Evolutionary conservation across 2,329 filamentous ascomycete species (phyloP), one percentile per base, ranked within the genome.

Genomic region (Bretziella fagacearum): DNA sequence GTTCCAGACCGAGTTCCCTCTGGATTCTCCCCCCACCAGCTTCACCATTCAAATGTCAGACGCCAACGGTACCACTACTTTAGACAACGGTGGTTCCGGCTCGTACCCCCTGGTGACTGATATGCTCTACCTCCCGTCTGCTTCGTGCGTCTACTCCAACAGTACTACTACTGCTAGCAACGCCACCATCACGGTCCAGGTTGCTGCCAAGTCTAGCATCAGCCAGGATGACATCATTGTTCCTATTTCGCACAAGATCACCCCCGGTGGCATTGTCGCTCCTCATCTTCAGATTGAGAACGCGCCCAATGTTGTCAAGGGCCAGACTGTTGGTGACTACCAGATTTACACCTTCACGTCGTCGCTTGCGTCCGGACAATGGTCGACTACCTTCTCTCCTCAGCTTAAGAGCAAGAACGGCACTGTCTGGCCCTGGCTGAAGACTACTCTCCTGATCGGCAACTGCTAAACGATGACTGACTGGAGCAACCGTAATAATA

Each of bases 91-190:
- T 46, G 53, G 52, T n/a, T 56, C 56, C 13, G 33, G 48, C 17
- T 56, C 58, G 0, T 62, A 59, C 47, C 56, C 56, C 6, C 44
- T 61, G 1, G 48, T 56, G 5, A 56, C 60, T 25, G 52, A 51
- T 0, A 37, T 61, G 5, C 33, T 59, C 1, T 61, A 55, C 36
- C 55, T 60, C 25, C 33, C 50, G 6, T n/a, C 49, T 0, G 50
- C 53, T 41, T 61, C 58, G 1, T 61, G 58, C 50, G 39, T 56
- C 15, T 25, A 36, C 32, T 6, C 17, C 3, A 43, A 20, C 15
- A 23, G 13, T 17, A 17, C 30, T 2, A 26, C 18, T 6, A 35
- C 35, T 13, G 32, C 11, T 13, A 8, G 35, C 6, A 48, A 33
- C 22, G 43, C 37, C 22, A 43, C 7, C 8, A 10, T 48, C 7